Evolutionary conservation across 257 asterid genomes (phyloP).

Genomic region (Penstemon davidsonii): DNA sequence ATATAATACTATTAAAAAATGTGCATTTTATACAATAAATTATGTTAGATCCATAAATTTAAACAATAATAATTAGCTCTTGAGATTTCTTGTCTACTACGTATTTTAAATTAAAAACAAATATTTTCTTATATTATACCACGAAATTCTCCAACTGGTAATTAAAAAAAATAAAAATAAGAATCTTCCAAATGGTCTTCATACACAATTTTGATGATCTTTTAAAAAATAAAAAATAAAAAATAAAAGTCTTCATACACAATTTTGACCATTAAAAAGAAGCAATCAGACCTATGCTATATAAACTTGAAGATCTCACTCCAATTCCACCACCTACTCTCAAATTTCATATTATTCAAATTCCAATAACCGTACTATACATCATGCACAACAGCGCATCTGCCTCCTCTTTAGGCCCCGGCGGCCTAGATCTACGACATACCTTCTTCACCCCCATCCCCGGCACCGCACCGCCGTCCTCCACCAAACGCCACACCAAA

Average conservation of each 20-base stretch:
- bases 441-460: constrained; percentile 61
- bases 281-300: neutral
- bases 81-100: too few species aligned
- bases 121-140: too few species aligned
- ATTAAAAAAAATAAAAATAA: too few species aligned
- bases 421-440: constrained; percentile 63
- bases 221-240: too few species aligned
- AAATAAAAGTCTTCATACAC: neutral
- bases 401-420: constrained; percentile 67
- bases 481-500: constrained; percentile 62
- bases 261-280: neutral
- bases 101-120: too few species aligned
- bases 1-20: too few species aligned
- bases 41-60: too few species aligned
- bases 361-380: neutral
- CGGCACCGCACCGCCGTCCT: constrained; percentile 43
- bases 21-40: too few species aligned
- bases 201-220: too few species aligned
- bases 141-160: neutral
- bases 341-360: too few species aligned
- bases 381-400: constrained; percentile 59
- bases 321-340: neutral
- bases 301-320: neutral
- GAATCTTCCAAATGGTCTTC: too few species aligned
- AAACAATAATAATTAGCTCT: too few species aligned